These are phyloP conservation scores for Leishmania major DNA, from an alignment of 208 protist genomes.

Conservation along the genomic window DNA sequence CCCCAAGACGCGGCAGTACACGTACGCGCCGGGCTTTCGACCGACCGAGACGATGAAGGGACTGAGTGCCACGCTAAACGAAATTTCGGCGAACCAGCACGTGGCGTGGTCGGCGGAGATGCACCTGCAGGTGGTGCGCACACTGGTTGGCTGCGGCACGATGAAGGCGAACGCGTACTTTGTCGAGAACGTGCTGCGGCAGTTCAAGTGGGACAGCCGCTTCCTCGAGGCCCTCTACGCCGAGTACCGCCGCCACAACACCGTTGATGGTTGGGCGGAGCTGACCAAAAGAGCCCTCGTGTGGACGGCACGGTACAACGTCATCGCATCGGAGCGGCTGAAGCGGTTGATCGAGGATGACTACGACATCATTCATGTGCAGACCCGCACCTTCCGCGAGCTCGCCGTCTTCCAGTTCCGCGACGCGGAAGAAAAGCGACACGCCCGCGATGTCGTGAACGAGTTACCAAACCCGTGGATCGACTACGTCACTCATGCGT, in stretches of 20 bases:
- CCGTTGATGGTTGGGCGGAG: conserved; percentile 80
- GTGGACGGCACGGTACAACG: conserved; percentile 89
- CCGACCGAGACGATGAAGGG: conserved; percentile 48
- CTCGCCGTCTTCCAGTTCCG: conserved; percentile 91
- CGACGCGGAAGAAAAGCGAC: conserved; percentile 84
- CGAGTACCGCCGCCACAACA: conserved; percentile 89
- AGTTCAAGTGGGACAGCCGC: conserved; percentile 77
- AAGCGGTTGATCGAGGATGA: conserved; percentile 90
- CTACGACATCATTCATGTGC: conserved; percentile 86
- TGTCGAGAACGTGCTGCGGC: conserved; percentile 87
- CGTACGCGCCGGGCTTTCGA: conserved; percentile 62
- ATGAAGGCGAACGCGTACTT: conserved; percentile 93
- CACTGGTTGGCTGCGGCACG: conserved; percentile 82
- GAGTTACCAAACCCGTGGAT: conserved; percentile 91
- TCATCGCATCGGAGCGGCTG: conserved; percentile 72
- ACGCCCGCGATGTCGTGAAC: conserved; percentile 67
- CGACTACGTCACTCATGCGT: conserved; percentile 88
- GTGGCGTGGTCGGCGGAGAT: conserved; percentile 87
- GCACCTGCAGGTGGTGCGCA: conserved; percentile 83
- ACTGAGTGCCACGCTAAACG: conserved; percentile 48
- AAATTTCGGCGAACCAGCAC: conserved; percentile 77
- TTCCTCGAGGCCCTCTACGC: conserved; percentile 88
- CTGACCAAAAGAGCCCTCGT: conserved; percentile 91
- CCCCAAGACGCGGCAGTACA: conserved; percentile 42
- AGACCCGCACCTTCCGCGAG: conserved; percentile 90